phyloP scores from a whole-genome alignment of 768 basidiomycete species.

The Phylloporus sp. region DNA sequence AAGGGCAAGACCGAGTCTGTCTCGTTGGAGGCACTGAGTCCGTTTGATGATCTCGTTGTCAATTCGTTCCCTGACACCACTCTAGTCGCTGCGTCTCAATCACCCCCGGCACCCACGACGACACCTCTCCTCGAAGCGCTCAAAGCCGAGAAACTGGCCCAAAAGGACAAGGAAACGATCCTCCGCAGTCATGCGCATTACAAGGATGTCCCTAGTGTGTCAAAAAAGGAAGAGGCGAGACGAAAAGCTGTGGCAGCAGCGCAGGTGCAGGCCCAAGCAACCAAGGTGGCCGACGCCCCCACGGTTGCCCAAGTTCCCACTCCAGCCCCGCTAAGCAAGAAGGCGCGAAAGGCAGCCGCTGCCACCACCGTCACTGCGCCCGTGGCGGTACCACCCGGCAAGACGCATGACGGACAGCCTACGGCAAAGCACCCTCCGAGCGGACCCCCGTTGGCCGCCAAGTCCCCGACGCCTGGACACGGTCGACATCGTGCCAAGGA shows the following conservation, averaged over 20 bases:
- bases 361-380: constrained; percentile 3
- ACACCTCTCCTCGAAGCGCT: constrained; percentile 93
- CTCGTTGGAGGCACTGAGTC: constrained; percentile 63
- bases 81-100: constrained; percentile 57
- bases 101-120: constrained; percentile 62
- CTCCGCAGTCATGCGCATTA: constrained; percentile 71
- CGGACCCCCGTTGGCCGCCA: too few species aligned
- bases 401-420: too few species aligned
- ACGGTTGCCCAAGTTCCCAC: constrained; percentile 4
- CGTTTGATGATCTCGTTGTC: constrained; percentile 15
- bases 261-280: constrained; percentile 3
- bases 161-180: constrained; percentile 71
- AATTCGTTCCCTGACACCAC: neutral
- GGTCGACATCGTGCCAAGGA: neutral
- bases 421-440: constrained; percentile 1
- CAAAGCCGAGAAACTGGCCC: constrained; percentile 66
- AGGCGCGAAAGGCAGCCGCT: constrained; percentile 32
- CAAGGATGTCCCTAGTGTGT: constrained; percentile 42
- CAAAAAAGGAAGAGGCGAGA: constrained; percentile 39
- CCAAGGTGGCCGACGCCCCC: constrained; percentile 32
- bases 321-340: constrained; percentile 31
- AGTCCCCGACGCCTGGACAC: neutral
- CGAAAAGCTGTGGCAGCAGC: constrained; percentile 26
- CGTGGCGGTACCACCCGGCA: constrained; percentile 15
- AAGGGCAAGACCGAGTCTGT: constrained; percentile 56